A percentile compares a stretch with the other conserved stretches of the same genome.
Conservation (phyloP, 2,329 filamentous ascomycete species). For the Aureobasidium lini region DNA sequence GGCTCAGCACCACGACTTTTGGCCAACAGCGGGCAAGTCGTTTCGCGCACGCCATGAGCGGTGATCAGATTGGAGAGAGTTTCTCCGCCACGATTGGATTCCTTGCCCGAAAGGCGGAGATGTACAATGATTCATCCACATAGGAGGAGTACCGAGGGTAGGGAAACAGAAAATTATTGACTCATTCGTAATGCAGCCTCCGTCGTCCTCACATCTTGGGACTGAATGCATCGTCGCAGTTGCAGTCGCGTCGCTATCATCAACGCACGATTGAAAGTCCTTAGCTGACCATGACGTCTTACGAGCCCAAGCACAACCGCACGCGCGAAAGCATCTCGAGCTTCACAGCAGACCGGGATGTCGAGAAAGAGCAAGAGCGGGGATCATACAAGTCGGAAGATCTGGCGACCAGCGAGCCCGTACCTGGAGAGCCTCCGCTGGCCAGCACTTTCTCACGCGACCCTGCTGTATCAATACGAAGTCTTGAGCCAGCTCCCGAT, state of each 20-base stretch:
- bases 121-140: slow-evolving; percentile 3
- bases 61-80: not conserved
- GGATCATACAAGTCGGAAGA: not conserved
- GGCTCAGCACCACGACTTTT: not conserved
- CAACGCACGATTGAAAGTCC: not conserved
- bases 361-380: not conserved
- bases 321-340: not conserved
- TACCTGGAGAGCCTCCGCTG: not conserved
- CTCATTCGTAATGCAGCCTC: not conserved
- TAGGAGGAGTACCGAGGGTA: slow-evolving; percentile 9
- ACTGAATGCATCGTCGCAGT: too few relatives aligned
- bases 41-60: not conserved
- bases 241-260: not conserved
- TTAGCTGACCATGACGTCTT: not conserved
- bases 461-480: not conserved
- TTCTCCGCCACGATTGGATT: not conserved
- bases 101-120: slow-evolving; percentile 8
- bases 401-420: not conserved
- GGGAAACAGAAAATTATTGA: not conserved
- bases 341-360: not conserved
- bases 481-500: slow-evolving; percentile 29
- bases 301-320: not conserved
- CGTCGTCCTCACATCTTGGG: not conserved
- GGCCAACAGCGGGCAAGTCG: not conserved
- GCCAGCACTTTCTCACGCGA: not conserved